Conservation (phyloP, 768 basidiomycete genomes). For the Suillus ampliporus region DNA sequence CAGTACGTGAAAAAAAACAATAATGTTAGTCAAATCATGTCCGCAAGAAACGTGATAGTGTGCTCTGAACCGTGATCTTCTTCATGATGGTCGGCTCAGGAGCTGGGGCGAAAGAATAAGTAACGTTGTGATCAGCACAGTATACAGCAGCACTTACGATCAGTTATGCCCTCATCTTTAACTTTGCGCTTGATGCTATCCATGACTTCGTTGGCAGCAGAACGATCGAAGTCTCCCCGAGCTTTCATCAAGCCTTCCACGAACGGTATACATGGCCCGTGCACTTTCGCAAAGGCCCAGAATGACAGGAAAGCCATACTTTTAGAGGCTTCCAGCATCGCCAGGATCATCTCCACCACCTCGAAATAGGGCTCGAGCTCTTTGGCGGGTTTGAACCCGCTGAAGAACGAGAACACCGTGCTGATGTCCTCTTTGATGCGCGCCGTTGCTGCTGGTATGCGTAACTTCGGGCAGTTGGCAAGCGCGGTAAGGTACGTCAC, state of each 20-base stretch:
- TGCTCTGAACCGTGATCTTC: conserved; percentile 78
- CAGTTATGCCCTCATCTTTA: conserved; percentile 82
- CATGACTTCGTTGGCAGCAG: conserved; percentile 88
- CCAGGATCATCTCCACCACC: conserved; percentile 82
- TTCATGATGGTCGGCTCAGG: conserved; percentile 90
- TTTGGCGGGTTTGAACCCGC: conserved; percentile 71
- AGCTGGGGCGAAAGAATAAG: conserved; percentile 49
- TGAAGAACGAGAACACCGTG: conserved; percentile 81
- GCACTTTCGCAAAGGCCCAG: conserved; percentile 91
- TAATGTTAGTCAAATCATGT: conserved; percentile 22
- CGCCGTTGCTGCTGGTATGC: conserved; percentile 84
- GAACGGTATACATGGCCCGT: conserved; percentile 92
- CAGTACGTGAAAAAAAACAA: neutral
- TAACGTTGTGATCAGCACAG: neutral
- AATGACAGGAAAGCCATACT: conserved; percentile 92
- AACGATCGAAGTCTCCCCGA: conserved; percentile 90
- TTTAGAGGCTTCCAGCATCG: conserved; percentile 84
- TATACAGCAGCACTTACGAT: conserved; percentile 63
- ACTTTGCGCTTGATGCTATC: conserved; percentile 92
- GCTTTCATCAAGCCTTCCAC: conserved; percentile 91
- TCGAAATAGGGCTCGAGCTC: conserved; percentile 87
- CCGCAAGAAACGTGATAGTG: conserved; percentile 78
- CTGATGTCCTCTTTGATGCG: conserved; percentile 84
- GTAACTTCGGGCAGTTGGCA: conserved; percentile 81
- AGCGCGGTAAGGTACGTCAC: conserved; percentile 90